Evolutionary conservation across 1,139 yeast species (phyloP), one percentile per base, ranked within the genome.

Genomic region (Saccharomycopsis phalli): DNA sequence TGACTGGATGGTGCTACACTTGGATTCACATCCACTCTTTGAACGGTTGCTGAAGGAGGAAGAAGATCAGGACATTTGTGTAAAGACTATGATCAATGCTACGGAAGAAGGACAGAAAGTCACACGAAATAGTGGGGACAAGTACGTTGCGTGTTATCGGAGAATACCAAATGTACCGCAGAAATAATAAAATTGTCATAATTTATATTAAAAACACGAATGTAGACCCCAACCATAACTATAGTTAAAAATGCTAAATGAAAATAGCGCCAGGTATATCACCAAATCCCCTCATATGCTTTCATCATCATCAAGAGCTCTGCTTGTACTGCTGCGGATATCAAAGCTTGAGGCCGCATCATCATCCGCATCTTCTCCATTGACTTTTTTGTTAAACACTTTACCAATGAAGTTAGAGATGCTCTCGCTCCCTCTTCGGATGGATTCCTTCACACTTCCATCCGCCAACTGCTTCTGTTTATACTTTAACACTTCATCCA

Each of bases 91-190:
- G 98, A 76, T 76, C 49, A 76, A 79, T 49, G 79, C 94, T 19
- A 91, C 99, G 0, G 99, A 91, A 60, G 99, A 91, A 61, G 98
- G 98, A 43, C 91, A 91, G 62, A 93, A 93, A 61, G 99, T 91
- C 34, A 77, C 77, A 38, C 73, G 98, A 55, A 93, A 91, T 58
- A 71, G 79, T 36, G 99, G 98, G 23, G 68, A 66, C 48, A 91
- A 91, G 59, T 91, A 71, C 62, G 71, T 87, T 31, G 97, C 97
- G 18, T 91, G 97, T 58, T 91, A 78, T 60, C 74, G 68, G 57
- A 73, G 98, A 56, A 13, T 11, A 28, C 14, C n/a, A 6, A 28
- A 7, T 28, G 6, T 6, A 28, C 18, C 18, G 7, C 14, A 7
- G 7, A 6, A 6, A 28, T 13, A 11, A 28, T 13, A 6, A 6